Evolutionary conservation across 768 basidiomycete genomes (phyloP).

Genomic region (Hypholoma sublateritium): DNA sequence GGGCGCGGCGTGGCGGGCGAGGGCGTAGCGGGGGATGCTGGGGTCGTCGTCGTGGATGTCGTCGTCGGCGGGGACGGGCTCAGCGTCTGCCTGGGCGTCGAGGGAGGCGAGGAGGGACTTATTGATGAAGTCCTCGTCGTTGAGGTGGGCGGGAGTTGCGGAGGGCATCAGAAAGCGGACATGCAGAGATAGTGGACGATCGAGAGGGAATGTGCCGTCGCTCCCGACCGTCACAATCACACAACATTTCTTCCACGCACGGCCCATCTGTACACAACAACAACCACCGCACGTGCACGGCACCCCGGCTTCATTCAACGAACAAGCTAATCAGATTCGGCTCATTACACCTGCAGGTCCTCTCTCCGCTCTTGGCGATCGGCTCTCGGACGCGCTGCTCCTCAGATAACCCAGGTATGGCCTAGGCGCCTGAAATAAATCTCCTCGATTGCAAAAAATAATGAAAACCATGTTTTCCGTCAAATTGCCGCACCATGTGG

Average conservation of each 20-base stretch:
- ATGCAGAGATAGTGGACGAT: constrained; percentile 41
- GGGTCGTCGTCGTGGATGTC: constrained; percentile 52
- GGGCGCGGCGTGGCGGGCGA: constrained; percentile 37
- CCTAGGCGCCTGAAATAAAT: too few species aligned
- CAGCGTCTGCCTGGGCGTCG: constrained; percentile 82
- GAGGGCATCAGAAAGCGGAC: constrained; percentile 31
- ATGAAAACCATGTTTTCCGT: background rate
- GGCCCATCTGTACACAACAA: constrained; percentile 39
- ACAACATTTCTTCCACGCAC: constrained; percentile 44
- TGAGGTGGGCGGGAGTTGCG: constrained; percentile 33
- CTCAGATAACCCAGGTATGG: too few species aligned
- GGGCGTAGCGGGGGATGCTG: constrained; percentile 28
- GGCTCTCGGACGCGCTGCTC: too few species aligned
- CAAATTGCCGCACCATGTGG: background rate
- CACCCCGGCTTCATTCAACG: constrained; percentile 11
- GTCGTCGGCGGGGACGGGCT: constrained; percentile 55
- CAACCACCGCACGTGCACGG: constrained; percentile 37
- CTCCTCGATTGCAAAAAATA: background rate
- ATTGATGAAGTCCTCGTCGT: constrained; percentile 85
- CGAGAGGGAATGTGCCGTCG: constrained; percentile 47
- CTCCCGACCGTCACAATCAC: constrained; percentile 49
- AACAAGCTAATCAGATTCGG: too few species aligned
- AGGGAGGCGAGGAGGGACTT: constrained; percentile 81
- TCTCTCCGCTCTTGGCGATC: background rate
- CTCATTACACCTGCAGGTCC: too few species aligned